These are phyloP conservation scores for Vigna angularis DNA, from an alignment of 306 rosid genomes.

Conservation along the genomic window DNA sequence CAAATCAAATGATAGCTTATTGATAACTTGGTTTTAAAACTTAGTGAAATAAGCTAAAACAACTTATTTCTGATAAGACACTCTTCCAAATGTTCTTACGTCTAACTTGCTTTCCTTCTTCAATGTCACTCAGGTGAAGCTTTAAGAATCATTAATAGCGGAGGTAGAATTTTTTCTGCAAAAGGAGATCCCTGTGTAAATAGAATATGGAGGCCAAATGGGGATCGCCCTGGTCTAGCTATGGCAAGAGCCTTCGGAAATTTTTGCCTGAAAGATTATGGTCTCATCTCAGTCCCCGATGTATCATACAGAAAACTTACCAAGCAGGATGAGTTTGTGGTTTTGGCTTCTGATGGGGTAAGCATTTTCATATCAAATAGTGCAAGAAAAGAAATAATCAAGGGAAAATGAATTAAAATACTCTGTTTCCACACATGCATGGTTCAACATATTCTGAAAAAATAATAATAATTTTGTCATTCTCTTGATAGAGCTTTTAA, in stretches of 20 bases:
- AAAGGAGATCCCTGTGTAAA: conserved; percentile 62
- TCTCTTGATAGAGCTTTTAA: background rate
- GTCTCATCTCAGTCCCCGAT: conserved; percentile 75
- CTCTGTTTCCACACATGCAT: background rate
- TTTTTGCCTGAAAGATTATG: conserved; percentile 83
- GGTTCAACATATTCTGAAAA: background rate
- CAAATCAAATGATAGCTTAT: background rate
- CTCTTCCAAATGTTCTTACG: background rate
- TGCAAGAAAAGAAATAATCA: background rate
- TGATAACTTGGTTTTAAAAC: background rate
- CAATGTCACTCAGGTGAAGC: conserved; percentile 69
- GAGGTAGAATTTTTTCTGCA: conserved; percentile 72
- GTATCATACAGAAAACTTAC: conserved; percentile 64
- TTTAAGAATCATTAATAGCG: conserved; percentile 64
- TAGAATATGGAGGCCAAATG: conserved; percentile 86
- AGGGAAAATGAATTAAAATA: background rate
- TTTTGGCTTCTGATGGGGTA: conserved; percentile 93
- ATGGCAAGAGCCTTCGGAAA: conserved; percentile 95
- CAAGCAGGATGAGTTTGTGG: conserved; percentile 69
- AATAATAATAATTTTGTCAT: background rate
- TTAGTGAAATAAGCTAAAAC: background rate
- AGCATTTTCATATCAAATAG: conserved; percentile 11
- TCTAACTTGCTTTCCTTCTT: conserved; percentile 21
- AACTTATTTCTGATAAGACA: background rate
- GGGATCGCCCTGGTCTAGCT: conserved; percentile 80